Conservation (phyloP, 1,284 basidiomycete species). For the Sparassis latifolia region DNA sequence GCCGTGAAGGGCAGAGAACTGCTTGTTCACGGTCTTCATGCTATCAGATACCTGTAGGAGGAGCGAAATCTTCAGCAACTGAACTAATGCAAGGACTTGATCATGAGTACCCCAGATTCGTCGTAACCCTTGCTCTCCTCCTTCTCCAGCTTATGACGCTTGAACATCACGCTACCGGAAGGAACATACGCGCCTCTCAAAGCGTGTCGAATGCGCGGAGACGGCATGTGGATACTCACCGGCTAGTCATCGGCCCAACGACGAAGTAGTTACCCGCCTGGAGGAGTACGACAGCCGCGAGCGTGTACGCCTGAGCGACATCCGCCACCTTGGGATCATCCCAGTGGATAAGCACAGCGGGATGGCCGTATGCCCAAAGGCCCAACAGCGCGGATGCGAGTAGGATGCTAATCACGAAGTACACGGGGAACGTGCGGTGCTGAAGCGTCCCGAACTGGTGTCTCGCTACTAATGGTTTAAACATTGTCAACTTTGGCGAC, state of each 20-base stretch:
- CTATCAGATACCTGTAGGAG: constrained; percentile 50
- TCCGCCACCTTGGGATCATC: constrained; percentile 47
- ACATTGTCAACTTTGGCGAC: not conserved
- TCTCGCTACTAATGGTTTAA: constrained; percentile 37
- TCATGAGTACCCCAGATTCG: constrained; percentile 48
- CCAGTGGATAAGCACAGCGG: constrained; percentile 46
- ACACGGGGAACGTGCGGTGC: constrained; percentile 68
- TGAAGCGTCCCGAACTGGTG: constrained; percentile 76
- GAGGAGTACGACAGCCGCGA: constrained; percentile 41
- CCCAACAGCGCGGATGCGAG: constrained; percentile 51
- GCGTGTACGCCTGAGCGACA: constrained; percentile 65
- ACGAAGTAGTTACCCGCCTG: constrained; percentile 55
- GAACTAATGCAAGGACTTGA: not conserved
- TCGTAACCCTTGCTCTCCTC: constrained; percentile 65
- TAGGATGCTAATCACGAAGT: constrained; percentile 59
- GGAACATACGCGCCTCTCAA: not conserved
- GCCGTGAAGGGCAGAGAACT: constrained; percentile 63
- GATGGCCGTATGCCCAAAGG: constrained; percentile 62
- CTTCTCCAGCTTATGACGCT: constrained; percentile 69
- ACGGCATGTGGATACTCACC: constrained; percentile 33
- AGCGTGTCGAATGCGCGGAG: not conserved
- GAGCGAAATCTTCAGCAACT: not conserved
- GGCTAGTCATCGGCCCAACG: constrained; percentile 62
- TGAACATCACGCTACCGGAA: constrained; percentile 54
- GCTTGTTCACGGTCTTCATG: constrained; percentile 63